Evolutionary conservation across 2,329 filamentous ascomycete genomes (phyloP).

Genomic region (Cordyceps javanica): DNA sequence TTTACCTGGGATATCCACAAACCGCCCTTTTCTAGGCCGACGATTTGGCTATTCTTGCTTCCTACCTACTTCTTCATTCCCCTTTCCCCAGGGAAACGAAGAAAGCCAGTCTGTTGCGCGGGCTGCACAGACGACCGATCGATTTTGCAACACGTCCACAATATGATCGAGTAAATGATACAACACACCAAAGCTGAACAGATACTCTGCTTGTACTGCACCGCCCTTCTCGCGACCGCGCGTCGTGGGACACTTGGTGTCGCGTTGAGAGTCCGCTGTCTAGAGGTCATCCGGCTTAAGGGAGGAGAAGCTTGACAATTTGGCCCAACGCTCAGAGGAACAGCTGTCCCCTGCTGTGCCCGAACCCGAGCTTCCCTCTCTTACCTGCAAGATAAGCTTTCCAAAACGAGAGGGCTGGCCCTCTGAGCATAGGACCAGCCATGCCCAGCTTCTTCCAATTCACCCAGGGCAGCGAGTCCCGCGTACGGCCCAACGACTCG

Average conservation of each 20-base stretch:
- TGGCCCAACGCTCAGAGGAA: background rate
- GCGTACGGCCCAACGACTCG: constrained; percentile 45
- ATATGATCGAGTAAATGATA: constrained; percentile 1
- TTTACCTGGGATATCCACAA: constrained; percentile 1
- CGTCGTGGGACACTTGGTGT: constrained; percentile 10
- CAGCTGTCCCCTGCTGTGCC: background rate
- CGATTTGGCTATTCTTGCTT: background rate
- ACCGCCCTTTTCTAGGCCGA: background rate
- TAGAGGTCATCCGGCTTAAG: background rate
- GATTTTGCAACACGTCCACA: too few relatives aligned
- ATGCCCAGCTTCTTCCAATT: constrained; percentile 65
- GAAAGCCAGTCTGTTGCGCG: background rate
- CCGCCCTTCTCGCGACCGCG: constrained; percentile 4
- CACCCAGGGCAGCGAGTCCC: constrained; percentile 58
- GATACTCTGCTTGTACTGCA: background rate
- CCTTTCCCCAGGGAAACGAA: background rate
- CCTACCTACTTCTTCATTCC: background rate
- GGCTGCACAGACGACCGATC: constrained; percentile 7
- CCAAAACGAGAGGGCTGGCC: background rate
- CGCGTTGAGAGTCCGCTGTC: constrained; percentile 7
- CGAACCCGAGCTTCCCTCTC: background rate
- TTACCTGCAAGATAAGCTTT: too few relatives aligned
- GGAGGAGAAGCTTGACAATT: background rate
- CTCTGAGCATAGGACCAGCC: constrained; percentile 7
- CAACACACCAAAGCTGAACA: background rate